Base-by-base conservation (phyloP, 306 rosid species). In the Erythrophleum fordii region DNA sequence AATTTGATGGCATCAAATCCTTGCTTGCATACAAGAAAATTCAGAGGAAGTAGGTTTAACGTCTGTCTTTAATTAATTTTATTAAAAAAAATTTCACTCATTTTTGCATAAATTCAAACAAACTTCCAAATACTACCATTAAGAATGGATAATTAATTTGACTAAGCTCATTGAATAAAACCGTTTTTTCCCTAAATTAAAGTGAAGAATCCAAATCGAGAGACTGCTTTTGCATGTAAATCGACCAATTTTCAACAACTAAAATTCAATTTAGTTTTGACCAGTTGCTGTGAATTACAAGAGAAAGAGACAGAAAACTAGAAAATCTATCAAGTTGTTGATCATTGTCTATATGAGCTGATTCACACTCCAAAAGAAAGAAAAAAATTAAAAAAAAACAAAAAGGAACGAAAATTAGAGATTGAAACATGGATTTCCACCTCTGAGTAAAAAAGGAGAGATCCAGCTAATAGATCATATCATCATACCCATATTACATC, bases 1-100 rank as follows among this genome's bases (percentile, higher is more conserved):
- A 58, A 81, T 59, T 69, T 80, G 46, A 72, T 35, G 65, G 78
- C 58, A 73, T 61, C 81, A 65, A 81, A 73, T 78, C 67, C 88
- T 85, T 73, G 74, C 85, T 77, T 77, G 16, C 66, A 49, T 69
- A 28, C 49, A 42, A 46, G 28, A 49, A 53, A 62, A 42, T 75
- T 53, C 89, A 82, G 72, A 75, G 26, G 67, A 23, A 76, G 77
- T 60, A 75, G 82, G 82, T 79, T 72, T 25, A 53, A 42, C 35
- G 11, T 20, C 70, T 73, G 51, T 7, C 14, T 67, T 26, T 61
- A 34, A 39, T 42, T 67, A 26, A 25, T 28, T 26, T 5, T 2
- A 61, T 29, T 61, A 28, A 31, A 26, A 59, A 55, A 20, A 2
- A 12, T 46, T 46, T 46, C 61, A 3, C 29, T 55, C 12, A 8